A percentile compares a stretch with the other conserved stretches of the same genome.
phyloP scores from a whole-genome alignment of 352 stramenopile genomes.

The Phytophthora chlamydospora region DNA sequence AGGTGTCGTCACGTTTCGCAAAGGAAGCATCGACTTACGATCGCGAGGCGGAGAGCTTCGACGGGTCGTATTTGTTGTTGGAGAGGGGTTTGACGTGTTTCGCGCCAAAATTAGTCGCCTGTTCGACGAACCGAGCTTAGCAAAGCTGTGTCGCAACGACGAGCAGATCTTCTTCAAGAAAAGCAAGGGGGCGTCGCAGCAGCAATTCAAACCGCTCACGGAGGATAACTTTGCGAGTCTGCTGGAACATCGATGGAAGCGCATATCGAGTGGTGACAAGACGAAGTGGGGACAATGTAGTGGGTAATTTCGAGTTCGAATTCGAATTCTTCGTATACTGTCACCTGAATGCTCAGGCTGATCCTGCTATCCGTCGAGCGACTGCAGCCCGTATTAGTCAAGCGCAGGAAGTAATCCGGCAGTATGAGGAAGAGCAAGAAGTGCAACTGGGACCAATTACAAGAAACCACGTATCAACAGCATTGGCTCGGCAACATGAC shows the following conservation, averaged over 20 bases:
- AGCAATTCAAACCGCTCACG: too few relatives aligned
- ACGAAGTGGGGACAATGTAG: neutral
- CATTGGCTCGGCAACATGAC: neutral
- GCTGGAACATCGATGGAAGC: neutral
- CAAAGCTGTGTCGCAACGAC: too few relatives aligned
- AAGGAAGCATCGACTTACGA: too few relatives aligned
- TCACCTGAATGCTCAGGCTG: neutral
- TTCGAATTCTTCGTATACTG: slow-evolving; percentile 4
- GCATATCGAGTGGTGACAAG: neutral
- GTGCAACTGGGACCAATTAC: slow-evolving; percentile 1
- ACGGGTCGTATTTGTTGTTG: too few relatives aligned
- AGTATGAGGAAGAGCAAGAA: neutral
- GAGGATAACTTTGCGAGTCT: too few relatives aligned
- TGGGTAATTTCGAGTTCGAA: neutral
- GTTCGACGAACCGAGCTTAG: too few relatives aligned
- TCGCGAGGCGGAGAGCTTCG: too few relatives aligned
- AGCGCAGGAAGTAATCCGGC: neutral
- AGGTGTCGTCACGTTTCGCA: too few relatives aligned
- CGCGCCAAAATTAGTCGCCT: too few relatives aligned
- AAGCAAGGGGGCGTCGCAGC: too few relatives aligned
- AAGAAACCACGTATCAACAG: neutral
- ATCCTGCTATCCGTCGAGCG: neutral
- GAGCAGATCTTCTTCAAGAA: too few relatives aligned
- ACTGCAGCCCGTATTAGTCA: neutral
- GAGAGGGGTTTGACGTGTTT: too few relatives aligned